Evolutionary conservation across 495 filamentous ascomycete genomes (phyloP).

Genomic region (Stereocaulon alpinum): DNA sequence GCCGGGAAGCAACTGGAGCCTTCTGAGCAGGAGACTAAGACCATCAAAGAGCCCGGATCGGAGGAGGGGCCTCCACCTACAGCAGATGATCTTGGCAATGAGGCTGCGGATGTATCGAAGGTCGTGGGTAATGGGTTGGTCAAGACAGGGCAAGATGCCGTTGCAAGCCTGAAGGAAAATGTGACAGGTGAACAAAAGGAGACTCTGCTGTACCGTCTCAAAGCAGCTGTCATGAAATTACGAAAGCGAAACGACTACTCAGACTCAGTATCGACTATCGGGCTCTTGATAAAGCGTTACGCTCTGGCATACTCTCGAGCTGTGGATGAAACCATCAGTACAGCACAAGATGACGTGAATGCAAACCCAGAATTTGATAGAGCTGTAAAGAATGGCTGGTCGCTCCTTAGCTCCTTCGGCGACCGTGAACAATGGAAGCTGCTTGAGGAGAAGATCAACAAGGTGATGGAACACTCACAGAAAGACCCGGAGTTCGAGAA

Average conservation of each 20-base stretch:
- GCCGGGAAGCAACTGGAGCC: constrained; percentile 63
- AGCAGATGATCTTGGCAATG: constrained; percentile 48
- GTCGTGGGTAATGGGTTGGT: constrained; percentile 52
- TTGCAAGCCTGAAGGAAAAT: constrained; percentile 58
- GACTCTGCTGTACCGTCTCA: constrained; percentile 62
- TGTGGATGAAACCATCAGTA: constrained; percentile 48
- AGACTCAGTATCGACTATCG: constrained; percentile 71
- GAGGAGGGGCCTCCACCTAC: constrained; percentile 45
- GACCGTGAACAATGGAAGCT: constrained; percentile 62
- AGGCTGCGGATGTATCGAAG: constrained; percentile 52
- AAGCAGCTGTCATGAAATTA: constrained; percentile 64
- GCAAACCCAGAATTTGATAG: constrained; percentile 64
- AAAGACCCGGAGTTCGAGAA: constrained; percentile 77
- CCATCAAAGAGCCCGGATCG: constrained; percentile 45
- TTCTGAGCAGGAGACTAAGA: constrained; percentile 46
- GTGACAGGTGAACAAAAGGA: constrained; percentile 58
- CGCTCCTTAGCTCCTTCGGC: constrained; percentile 67
- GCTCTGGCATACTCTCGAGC: constrained; percentile 65
- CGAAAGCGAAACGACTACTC: constrained; percentile 69
- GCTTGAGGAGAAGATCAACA: constrained; percentile 53
- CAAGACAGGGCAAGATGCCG: constrained; percentile 54
- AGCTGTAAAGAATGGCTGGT: constrained; percentile 69
- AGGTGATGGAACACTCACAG: constrained; percentile 62
- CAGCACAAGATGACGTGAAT: constrained; percentile 57
- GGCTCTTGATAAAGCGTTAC: constrained; percentile 67